Conservation (phyloP, 2,329 filamentous ascomycete species). For the Apiospora hydei region DNA sequence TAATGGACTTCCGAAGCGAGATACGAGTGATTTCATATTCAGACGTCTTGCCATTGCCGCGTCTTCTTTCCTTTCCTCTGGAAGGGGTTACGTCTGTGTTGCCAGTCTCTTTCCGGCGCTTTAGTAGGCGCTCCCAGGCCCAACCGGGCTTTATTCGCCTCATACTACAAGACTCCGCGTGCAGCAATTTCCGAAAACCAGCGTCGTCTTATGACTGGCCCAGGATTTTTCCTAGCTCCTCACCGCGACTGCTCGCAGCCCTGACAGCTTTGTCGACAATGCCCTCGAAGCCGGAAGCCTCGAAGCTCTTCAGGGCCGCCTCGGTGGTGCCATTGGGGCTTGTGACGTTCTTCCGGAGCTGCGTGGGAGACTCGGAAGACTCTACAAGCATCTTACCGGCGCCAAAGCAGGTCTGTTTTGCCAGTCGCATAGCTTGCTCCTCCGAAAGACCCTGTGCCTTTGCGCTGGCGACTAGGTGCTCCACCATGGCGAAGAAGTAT, state of each 20-base stretch:
- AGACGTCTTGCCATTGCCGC: too few relatives aligned
- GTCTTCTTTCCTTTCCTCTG: background rate
- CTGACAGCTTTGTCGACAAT: constrained; percentile 55
- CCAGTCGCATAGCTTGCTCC: constrained; percentile 57
- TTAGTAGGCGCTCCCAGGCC: background rate
- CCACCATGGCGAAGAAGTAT: constrained; percentile 62
- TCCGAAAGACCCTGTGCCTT: constrained; percentile 51
- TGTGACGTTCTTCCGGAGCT: constrained; percentile 59
- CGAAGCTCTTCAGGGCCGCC: constrained; percentile 57
- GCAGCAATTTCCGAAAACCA: background rate
- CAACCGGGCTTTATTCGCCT: background rate
- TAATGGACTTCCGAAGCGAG: background rate
- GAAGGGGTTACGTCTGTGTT: background rate
- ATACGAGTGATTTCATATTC: background rate
- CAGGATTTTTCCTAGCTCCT: constrained; percentile 51
- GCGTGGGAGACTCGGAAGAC: constrained; percentile 52
- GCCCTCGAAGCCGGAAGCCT: constrained; percentile 50
- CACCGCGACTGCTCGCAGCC: constrained; percentile 51
- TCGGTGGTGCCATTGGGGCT: constrained; percentile 61
- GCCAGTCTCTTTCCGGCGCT: background rate
- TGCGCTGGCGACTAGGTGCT: constrained; percentile 55
- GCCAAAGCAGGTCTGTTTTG: constrained; percentile 59
- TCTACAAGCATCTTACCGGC: constrained; percentile 59
- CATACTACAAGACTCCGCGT: background rate
- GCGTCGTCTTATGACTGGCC: constrained; percentile 27